Percentiles rank a stretch among this genome's conserved stretches.
Conservation (phyloP, 2,329 filamentous ascomycete species). For the Calonectria leucothoes region DNA sequence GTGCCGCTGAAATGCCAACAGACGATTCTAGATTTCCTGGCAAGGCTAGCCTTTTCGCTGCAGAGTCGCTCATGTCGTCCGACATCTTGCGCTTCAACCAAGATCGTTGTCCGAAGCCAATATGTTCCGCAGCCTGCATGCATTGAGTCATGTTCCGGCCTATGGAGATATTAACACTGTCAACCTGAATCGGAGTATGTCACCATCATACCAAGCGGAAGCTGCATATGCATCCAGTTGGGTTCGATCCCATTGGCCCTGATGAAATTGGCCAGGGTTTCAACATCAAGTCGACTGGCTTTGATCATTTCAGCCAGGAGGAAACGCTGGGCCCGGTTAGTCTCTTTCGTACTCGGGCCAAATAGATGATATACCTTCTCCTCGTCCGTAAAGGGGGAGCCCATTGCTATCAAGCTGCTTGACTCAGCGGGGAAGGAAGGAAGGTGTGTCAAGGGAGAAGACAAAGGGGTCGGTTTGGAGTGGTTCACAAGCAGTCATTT, state of each 20-base stretch:
- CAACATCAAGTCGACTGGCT: slow-evolving; percentile 61
- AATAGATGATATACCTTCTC: slow-evolving; percentile 60
- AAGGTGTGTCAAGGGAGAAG: slow-evolving; percentile 16
- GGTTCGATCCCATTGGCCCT: slow-evolving; percentile 53
- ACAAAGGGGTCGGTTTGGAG: slow-evolving; percentile 18
- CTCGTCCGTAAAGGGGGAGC: slow-evolving; percentile 56
- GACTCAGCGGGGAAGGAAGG: slow-evolving; percentile 17
- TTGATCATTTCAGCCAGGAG: slow-evolving; percentile 70
- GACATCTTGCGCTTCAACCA: slow-evolving; percentile 51
- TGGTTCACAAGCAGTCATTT: slow-evolving; percentile 28
- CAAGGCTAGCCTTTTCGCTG: slow-evolving; percentile 47
- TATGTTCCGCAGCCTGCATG: slow-evolving; percentile 52
- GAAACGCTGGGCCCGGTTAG: slow-evolving; percentile 59
- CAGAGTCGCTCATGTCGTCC: slow-evolving; percentile 47
- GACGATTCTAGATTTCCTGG: slow-evolving; percentile 7
- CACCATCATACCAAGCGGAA: slow-evolving; percentile 55
- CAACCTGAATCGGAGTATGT: background rate
- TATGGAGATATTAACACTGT: slow-evolving; percentile 35
- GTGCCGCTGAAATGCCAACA: background rate
- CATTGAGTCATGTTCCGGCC: slow-evolving; percentile 62
- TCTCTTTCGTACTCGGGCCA: background rate
- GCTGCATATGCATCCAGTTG: slow-evolving; percentile 61
- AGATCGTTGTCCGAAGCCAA: slow-evolving; percentile 47
- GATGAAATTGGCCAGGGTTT: slow-evolving; percentile 60
- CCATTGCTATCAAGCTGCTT: slow-evolving; percentile 30